Base-by-base conservation (phyloP, 2,329 filamentous ascomycete species). In the Mycosphaerella sp. region DNA sequence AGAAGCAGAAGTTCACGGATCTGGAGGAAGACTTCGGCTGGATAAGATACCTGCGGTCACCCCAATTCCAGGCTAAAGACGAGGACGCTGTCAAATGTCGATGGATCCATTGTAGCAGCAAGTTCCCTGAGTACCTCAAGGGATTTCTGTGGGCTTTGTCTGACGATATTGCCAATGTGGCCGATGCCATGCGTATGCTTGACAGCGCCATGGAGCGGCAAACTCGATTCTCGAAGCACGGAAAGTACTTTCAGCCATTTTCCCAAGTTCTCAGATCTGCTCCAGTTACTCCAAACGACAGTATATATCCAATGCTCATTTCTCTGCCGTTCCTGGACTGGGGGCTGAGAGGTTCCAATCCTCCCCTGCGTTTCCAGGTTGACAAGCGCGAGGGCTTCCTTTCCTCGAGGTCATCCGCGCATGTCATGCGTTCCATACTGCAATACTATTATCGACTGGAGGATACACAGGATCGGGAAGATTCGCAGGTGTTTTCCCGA, bases 391-490 rank as follows among this genome's bases (percentile, higher is more conserved):
- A 74, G 60, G 70, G 70, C 6, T 73, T 70, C 54, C 66, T 70
- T 11, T 72, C 70, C 4, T 66, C 69, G 1, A 66, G 64, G 48
- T 70, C 67, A 29, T 67, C 71, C 0, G 67, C 72, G 4, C 73
- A 74, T 59, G 60, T 72, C 6, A 48, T 74, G 2, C 63, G 72
- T 21, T 74, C 72, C 1, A 65, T 75, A 3, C 53, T 75, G 11
- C 71, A 74, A 59, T 67, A 74, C 55, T 74, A 71, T 45, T 75
- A 73, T 55, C 69, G 73, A 1, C 64, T 74, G 0, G 73, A 74
- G 57, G 72, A 75, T 55, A 75, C 72, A 0, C 51, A 59, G 6
- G 72, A 74, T 60, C 67, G 73, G n/a, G 73, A 75, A 53, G 60
- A 65, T 2, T 65, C 67, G 6, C 67, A 70, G 53, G 72, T 74